phyloP scores from a whole-genome alignment of 1,284 basidiomycete genomes.

The Fistulinella cinereoalba region DNA sequence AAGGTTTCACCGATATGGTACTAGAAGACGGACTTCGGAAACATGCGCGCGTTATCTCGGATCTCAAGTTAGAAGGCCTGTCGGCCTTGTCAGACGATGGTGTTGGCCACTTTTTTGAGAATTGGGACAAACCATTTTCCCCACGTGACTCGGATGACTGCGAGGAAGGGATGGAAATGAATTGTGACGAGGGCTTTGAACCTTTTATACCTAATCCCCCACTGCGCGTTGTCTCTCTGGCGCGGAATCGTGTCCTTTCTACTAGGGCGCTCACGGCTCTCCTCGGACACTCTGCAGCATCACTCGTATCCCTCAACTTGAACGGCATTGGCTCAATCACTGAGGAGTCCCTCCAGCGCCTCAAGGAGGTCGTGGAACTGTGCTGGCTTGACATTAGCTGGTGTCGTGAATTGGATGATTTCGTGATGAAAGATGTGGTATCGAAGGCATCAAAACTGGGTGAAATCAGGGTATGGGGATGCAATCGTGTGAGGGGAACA shows the following conservation, averaged over 20 bases:
- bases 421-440: conserved; percentile 57
- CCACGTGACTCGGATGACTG: conserved; percentile 10
- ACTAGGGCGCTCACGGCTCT: conserved; percentile 61
- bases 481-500: conserved; percentile 58
- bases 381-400: conserved; percentile 80
- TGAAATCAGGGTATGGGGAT: conserved; percentile 72
- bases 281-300: conserved; percentile 65
- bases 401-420: conserved; percentile 85
- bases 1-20: conserved; percentile 52
- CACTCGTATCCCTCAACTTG: conserved; percentile 67
- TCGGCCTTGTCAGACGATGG: conserved; percentile 68
- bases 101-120: conserved; percentile 64
- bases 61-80: conserved; percentile 59
- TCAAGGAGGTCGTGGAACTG: conserved; percentile 52
- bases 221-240: conserved; percentile 54
- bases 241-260: conserved; percentile 60
- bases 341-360: conserved; percentile 51
- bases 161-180: conserved; percentile 21
- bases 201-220: conserved; percentile 40
- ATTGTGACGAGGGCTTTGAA: not conserved
- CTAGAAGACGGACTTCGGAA: conserved; percentile 62
- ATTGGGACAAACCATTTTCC: conserved; percentile 20
- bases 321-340: conserved; percentile 54
- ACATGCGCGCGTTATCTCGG: conserved; percentile 50
- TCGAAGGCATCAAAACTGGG: conserved; percentile 44